These are phyloP conservation scores for Fusarium sp. DNA, from an alignment of 2,329 filamentous ascomycete species.

Conservation along the genomic window DNA sequence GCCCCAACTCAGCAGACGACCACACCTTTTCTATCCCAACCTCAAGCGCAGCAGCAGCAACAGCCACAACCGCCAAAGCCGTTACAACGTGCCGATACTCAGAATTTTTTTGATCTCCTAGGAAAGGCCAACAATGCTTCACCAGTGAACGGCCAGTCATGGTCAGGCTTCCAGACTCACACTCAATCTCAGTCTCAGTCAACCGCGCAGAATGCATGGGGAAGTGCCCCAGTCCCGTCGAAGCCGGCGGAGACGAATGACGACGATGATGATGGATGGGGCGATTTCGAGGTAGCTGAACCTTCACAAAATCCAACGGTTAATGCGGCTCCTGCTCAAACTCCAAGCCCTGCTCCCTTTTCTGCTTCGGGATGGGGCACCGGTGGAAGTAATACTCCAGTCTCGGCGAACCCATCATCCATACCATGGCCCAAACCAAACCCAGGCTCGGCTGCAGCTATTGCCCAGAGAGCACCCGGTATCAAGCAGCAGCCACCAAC, in stretches of 20 bases:
- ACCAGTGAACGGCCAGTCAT: conserved; percentile 42
- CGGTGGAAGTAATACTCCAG: conserved; percentile 3
- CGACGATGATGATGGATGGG: conserved; percentile 73
- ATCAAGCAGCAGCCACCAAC: conserved; percentile 27
- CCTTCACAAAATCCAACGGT: conserved; percentile 34
- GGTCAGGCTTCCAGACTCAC: conserved; percentile 47
- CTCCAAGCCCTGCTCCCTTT: conserved; percentile 3
- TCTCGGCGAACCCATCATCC: conserved; percentile 26
- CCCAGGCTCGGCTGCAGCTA: conserved; percentile 6
- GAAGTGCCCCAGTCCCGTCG: conserved; percentile 21
- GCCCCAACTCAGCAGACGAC: conserved; percentile 35
- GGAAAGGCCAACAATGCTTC: conserved; percentile 29
- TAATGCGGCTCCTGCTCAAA: conserved; percentile 28
- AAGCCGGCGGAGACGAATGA: conserved; percentile 43
- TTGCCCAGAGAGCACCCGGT: conserved; percentile 9
- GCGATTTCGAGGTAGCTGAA: conserved; percentile 72
- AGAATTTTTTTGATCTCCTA: conserved; percentile 46
- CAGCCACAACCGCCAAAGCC: conserved; percentile 13
- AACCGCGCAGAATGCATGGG: conserved; percentile 34
- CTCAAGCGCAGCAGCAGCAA: conserved; percentile 9
- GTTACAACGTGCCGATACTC: conserved; percentile 30
- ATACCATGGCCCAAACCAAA: conserved; percentile 34
- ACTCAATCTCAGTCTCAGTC: conserved; percentile 43
- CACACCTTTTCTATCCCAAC: conserved; percentile 22
- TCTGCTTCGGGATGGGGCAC: conserved; percentile 31